Conservation (phyloP, 1,284 basidiomycete genomes). For the Moniliella sp. region DNA sequence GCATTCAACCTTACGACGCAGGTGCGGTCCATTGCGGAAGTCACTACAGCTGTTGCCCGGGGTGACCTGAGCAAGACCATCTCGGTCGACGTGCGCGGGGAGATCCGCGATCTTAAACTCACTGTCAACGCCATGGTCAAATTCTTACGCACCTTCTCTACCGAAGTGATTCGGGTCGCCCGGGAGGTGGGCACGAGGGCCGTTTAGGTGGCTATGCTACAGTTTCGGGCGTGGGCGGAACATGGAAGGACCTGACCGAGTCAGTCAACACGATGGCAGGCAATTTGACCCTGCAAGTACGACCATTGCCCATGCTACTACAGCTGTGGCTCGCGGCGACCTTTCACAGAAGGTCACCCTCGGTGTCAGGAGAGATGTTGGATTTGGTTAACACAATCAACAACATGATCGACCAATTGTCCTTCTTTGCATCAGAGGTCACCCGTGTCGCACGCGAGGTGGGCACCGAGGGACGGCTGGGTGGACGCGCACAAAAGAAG, state of each 20-base stretch:
- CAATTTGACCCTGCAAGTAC: constrained; percentile 67
- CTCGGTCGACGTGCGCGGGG: constrained; percentile 31
- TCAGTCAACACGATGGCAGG: constrained; percentile 45
- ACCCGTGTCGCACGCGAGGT: constrained; percentile 86
- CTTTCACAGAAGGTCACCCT: constrained; percentile 69
- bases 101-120: constrained; percentile 29
- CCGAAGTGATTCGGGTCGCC: constrained; percentile 33
- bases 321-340: constrained; percentile 80
- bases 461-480: constrained; percentile 83
- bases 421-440: constrained; percentile 78
- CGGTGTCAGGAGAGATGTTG: constrained; percentile 83
- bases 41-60: constrained; percentile 28
- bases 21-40: constrained; percentile 43
- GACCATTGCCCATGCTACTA: constrained; percentile 81
- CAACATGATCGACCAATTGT: constrained; percentile 35
- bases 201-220: constrained; percentile 32
- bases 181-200: constrained; percentile 35
- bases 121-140: constrained; percentile 35
- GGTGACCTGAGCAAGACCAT: constrained; percentile 33
- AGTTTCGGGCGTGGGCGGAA: constrained; percentile 33
- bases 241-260: constrained; percentile 56
- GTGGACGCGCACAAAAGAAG: constrained; percentile 88
- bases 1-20: constrained; percentile 60
- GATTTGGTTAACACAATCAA: constrained; percentile 55
- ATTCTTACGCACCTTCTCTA: constrained; percentile 32